A percentile compares a stretch with the other conserved stretches of the same genome.
Evolutionary conservation across 1,139 yeast genomes (phyloP).

Genomic region (Pichia sp.): DNA sequence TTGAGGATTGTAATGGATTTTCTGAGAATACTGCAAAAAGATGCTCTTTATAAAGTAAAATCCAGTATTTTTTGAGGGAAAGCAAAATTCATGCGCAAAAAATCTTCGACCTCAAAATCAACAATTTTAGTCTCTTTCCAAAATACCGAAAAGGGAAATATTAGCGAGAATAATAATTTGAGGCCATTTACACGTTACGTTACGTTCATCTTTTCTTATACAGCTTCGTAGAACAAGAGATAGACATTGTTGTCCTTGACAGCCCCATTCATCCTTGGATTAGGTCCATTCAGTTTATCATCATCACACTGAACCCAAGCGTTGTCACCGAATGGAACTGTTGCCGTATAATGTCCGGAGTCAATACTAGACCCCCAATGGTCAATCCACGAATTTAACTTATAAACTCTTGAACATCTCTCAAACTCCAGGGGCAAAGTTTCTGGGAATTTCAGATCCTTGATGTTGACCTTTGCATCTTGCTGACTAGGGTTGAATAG

Average conservation of each 20-base stretch:
- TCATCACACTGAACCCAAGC: slow-evolving; percentile 81
- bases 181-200: too few relatives aligned
- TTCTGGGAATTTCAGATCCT: slow-evolving; percentile 22
- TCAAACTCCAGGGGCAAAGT: slow-evolving; percentile 17
- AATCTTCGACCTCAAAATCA: too few relatives aligned
- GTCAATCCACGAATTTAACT: slow-evolving; percentile 79
- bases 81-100: too few relatives aligned
- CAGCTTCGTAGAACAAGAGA: slow-evolving; percentile 23
- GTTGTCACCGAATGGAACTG: slow-evolving; percentile 45
- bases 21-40: too few relatives aligned
- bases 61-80: too few relatives aligned
- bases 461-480: slow-evolving; percentile 16
- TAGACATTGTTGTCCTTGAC: slow-evolving; percentile 25
- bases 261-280: slow-evolving; percentile 8
- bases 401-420: slow-evolving; percentile 34
- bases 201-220: too few relatives aligned
- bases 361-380: slow-evolving; percentile 70
- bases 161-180: too few relatives aligned
- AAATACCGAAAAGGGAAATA: too few relatives aligned
- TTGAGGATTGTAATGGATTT: too few relatives aligned
- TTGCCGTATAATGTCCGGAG: slow-evolving; percentile 91
- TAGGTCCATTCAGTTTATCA: slow-evolving; percentile 27
- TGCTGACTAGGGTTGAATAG: slow-evolving; percentile 24
- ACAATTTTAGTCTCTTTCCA: too few relatives aligned
- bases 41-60: too few relatives aligned